Evolutionary conservation across 345 rosid genomes (phyloP).

Genomic region (Eucalyptus camaldulensis): DNA sequence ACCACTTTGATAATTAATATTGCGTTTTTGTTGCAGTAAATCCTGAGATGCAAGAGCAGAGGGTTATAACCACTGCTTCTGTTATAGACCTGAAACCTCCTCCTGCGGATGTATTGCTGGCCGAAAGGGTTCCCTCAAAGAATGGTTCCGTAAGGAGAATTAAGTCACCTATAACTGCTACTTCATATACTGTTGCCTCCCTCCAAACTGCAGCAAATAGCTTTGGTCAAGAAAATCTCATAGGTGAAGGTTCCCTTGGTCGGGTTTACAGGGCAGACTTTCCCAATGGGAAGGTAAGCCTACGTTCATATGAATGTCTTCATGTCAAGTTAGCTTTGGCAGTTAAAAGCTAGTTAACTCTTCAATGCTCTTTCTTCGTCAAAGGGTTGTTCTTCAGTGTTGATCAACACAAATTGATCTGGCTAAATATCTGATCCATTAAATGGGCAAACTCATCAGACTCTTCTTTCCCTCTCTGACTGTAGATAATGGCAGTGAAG

Average conservation of each 20-base stretch:
- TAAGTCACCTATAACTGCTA: constrained; percentile 71
- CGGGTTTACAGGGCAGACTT: constrained; percentile 95
- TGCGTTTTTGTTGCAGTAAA: constrained; percentile 12
- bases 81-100: constrained; percentile 65
- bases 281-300: constrained; percentile 70
- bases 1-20: not conserved
- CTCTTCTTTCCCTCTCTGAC: constrained; percentile 1
- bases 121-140: constrained; percentile 42
- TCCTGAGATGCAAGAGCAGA: constrained; percentile 49
- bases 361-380: not conserved
- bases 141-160: constrained; percentile 61
- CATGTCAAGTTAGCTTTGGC: not conserved
- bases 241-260: constrained; percentile 98
- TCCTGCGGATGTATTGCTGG: constrained; percentile 54
- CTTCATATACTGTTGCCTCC: constrained; percentile 73
- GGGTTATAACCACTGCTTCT: constrained; percentile 53
- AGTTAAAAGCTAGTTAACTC: not conserved
- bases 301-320: not conserved
- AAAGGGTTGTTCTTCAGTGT: not conserved
- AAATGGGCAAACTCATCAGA: not conserved
- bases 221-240: constrained; percentile 80
- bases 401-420: not conserved
- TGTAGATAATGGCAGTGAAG: constrained; percentile 78
- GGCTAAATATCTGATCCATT: not conserved
- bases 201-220: constrained; percentile 90